Percentiles rank a stretch among this genome's conserved stretches.
Evolutionary conservation across 345 rosid species (phyloP).

Genomic region (Boechera retrofracta): DNA sequence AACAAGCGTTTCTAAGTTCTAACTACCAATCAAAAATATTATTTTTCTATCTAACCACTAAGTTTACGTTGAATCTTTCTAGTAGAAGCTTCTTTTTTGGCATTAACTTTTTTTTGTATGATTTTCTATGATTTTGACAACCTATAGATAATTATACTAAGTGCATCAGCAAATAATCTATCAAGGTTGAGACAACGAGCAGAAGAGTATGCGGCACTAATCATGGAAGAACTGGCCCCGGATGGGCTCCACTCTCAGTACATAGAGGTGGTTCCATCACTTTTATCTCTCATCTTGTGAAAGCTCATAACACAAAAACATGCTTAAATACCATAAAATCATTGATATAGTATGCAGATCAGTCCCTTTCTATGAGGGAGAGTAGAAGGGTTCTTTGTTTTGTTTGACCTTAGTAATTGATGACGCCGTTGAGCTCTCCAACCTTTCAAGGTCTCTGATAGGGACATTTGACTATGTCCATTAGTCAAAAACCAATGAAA

Average conservation of each 20-base stretch:
- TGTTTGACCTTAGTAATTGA: conserved; percentile 31
- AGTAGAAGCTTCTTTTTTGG: conserved; percentile 1
- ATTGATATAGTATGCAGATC: conserved; percentile 6
- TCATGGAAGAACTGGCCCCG: conserved; percentile 82
- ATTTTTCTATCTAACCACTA: conserved; percentile 7
- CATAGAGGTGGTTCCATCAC: conserved; percentile 71
- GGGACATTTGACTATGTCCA: conserved; percentile 28
- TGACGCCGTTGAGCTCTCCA: conserved; percentile 24
- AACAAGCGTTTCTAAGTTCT: background rate
- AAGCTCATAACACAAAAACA: conserved; percentile 23
- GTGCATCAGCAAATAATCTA: conserved; percentile 90
- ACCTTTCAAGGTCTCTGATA: conserved; percentile 28
- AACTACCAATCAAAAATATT: conserved; percentile 19
- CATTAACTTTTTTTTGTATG: conserved; percentile 18
- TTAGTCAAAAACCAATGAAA: conserved; percentile 38
- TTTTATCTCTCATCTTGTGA: conserved; percentile 8
- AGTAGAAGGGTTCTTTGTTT: conserved; percentile 30
- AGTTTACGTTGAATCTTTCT: conserved; percentile 41
- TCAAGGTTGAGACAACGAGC: conserved; percentile 94
- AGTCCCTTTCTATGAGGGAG: conserved; percentile 13
- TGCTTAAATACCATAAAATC: background rate
- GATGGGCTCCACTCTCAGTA: conserved; percentile 64
- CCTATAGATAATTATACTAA: conserved; percentile 78
- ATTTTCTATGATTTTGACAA: conserved; percentile 36
- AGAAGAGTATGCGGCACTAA: conserved; percentile 93